Evolutionary conservation across 148 eudicot genomes (phyloP), one percentile per base, ranked within the genome.

Genomic region (Arbutus unedo): DNA sequence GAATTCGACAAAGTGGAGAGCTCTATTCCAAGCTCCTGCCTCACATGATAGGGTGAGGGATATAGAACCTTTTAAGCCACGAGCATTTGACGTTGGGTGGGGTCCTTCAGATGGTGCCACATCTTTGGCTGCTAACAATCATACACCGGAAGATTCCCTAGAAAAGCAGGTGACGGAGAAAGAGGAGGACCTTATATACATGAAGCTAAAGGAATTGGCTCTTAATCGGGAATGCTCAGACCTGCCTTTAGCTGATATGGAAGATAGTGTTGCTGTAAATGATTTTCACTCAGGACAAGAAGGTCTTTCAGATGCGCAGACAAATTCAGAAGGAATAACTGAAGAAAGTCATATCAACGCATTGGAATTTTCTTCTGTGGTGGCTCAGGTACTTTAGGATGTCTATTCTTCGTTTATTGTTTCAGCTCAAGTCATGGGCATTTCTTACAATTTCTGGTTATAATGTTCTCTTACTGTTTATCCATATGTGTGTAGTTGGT

Each of bases 121-220:
- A 48, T 81, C 21, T 78, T 76, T 81, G 45, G 83, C 82, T 77
- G 85, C 84, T 70, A 81, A 68, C 64, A 80, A 56, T 31, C 87
- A 85, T 67, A 45, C 70, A 44, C 16, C 41, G 25, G 88, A 78
- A 80, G 73, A 77, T 82, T 43, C 45, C 16, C 75, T 54, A 25
- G 83, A 47, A 83, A 57, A 55, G 60, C 87, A 88, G 71, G 84
- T 44, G 60, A 71, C 3, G 19, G 87, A 87, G 80, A 83, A 84
- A 57, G 81, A 88, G 79, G 81, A 84, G 85, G 91, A 87, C 78
- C 73, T 82, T 79, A 82, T 91, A 45, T 82, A 80, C 85, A 87
- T 82, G 86, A 91, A 92, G 79, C 82, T 93, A 60, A 88, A 82
- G 57, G 87, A 90, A 85, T 68, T 91, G 84, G 91, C 88, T 78